Percentiles rank a stretch among this genome's conserved stretches.
phyloP scores from a whole-genome alignment of 257 asterid species.

The Cruciata laevipes region DNA sequence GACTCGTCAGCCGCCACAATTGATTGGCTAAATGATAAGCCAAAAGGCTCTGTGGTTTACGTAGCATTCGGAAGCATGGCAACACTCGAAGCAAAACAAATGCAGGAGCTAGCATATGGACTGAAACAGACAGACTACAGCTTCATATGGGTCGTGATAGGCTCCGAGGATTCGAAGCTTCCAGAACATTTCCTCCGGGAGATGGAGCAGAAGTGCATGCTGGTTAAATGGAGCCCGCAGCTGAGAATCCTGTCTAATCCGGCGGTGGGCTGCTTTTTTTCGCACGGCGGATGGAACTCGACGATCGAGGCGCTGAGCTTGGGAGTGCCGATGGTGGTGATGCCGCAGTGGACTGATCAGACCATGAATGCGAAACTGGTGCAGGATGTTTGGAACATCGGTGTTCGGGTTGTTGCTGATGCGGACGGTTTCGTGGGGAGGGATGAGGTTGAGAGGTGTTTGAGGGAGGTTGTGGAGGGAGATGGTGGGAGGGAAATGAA shows the following conservation, averaged over 20 bases:
- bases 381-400: conserved; percentile 58
- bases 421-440: conserved; percentile 42
- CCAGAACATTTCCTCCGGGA: conserved; percentile 27
- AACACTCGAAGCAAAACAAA: conserved; percentile 33
- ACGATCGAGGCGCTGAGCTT: conserved; percentile 55
- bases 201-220: conserved; percentile 21
- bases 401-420: conserved; percentile 40
- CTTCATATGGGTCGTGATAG: conserved; percentile 58
- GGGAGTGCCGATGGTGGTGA: conserved; percentile 72
- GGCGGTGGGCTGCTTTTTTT: conserved; percentile 61
- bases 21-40: conserved; percentile 51
- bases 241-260: conserved; percentile 35
- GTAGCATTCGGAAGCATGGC: conserved; percentile 83
- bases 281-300: conserved; percentile 88
- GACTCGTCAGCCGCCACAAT: conserved; percentile 29
- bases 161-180: conserved; percentile 30
- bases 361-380: conserved; percentile 58
- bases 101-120: conserved; percentile 55
- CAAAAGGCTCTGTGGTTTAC: conserved; percentile 51
- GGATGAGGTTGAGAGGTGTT: conserved; percentile 51
- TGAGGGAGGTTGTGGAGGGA: conserved; percentile 49
- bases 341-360: conserved; percentile 89
- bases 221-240: conserved; percentile 67
- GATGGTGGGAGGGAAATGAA: conserved; percentile 51
- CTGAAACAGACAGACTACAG: conserved; percentile 28